A percentile compares a stretch with the other conserved stretches of the same genome.
Conservation (phyloP, 441 rosid species). For the Breynia disticha region DNA sequence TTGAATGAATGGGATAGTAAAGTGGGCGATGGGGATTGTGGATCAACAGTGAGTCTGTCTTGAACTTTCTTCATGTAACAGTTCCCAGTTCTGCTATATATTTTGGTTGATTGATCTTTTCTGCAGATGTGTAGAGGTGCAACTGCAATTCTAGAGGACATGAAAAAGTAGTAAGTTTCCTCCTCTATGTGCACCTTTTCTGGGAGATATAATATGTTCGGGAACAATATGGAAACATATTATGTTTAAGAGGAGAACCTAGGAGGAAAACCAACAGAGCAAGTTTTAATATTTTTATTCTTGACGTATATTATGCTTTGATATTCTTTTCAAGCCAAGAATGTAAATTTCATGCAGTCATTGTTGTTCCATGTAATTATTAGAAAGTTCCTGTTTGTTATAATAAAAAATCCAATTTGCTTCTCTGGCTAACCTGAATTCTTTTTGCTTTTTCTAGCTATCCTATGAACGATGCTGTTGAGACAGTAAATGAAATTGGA, state of each 20-base stretch:
- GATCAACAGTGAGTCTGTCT: constrained; percentile 71
- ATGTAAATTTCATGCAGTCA: neutral
- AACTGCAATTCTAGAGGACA: constrained; percentile 71
- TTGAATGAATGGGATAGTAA: constrained; percentile 93
- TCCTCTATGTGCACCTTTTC: constrained; percentile 8
- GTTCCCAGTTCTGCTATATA: constrained; percentile 10
- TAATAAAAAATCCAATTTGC: neutral
- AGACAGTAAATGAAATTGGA: constrained; percentile 86
- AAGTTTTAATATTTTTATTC: neutral
- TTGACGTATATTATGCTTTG: neutral
- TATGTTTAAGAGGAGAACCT: neutral
- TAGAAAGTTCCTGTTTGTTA: no score
- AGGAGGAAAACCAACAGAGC: neutral
- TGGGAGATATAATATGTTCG: neutral
- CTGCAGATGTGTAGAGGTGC: constrained; percentile 86
- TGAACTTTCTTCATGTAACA: constrained; percentile 4
- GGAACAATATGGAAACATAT: neutral
- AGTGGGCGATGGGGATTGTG: constrained; percentile 98
- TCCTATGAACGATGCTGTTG: constrained; percentile 87
- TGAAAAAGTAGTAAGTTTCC: constrained; percentile 60
- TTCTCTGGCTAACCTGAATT: constrained; percentile 10
- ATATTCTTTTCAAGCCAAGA: constrained; percentile 1
- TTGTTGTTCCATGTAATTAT: neutral
- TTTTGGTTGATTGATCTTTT: constrained; percentile 13
- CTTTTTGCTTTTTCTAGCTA: constrained; percentile 46